Base-by-base conservation (phyloP, 495 filamentous ascomycete genomes). In the Venustampulla echinocandica region DNA sequence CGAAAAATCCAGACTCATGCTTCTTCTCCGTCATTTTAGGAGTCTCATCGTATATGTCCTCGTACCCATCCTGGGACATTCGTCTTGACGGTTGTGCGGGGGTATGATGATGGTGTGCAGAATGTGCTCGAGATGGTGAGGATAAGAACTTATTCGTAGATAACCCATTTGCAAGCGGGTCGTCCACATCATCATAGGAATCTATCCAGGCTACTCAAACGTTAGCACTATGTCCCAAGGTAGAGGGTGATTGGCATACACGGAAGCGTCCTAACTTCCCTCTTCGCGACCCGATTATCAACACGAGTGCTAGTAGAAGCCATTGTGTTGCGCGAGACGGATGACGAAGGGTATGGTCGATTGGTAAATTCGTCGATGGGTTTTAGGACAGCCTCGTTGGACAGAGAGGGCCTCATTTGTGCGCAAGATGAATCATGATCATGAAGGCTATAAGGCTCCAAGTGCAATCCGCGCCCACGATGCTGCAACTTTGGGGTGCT, bases 51-150 rank as follows among this genome's bases (percentile, higher is more conserved):
- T 54, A 56, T 22, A 43, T 53, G 49, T 74, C 67, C 4, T 76
- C 61, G 44, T 61, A 77, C n/a, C 74, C 74, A 61, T 77, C 74
- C 36, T 64, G 63, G 0, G 74, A 77, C 4, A 75, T 61, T 36
- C 71, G 63, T 36, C 70, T 65, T 54, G 58, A 59, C 54, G 58
- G 62, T 37, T 52, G 22, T 53, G 70, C 60, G 6, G 79, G 76
- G 3, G 66, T 66, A 56, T 73, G 64, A 48, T 83, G 77, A 61
- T 81, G 80, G 17, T 82, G 79, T 14, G 82, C 70, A 13, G 75
- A 64, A 18, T 74, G 56, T 13, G 76, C 68, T 30, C 65, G 72
- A 24, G 66, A 60, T 7, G 78, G 79, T 23, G 28, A 50, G 61
- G 52, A 1, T 61, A 57, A 42, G 60, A 69, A 14, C 65, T 61